Evolutionary conservation across 2,329 filamentous ascomycete species (phyloP), one percentile per base, ranked within the genome.

Genomic region (Penicillium sp.): DNA sequence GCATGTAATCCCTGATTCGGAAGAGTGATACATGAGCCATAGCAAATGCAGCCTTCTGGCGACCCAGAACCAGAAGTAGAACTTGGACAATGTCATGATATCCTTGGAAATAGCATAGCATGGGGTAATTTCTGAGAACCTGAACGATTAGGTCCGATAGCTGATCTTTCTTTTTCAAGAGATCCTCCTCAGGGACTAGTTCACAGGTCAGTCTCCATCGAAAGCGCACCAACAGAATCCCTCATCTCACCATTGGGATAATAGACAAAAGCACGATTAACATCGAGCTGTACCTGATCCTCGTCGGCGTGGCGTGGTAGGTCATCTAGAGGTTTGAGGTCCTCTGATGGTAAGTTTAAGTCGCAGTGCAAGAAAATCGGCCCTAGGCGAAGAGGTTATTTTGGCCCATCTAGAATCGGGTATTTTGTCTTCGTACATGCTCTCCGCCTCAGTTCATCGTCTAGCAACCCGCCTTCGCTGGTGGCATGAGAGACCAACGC

Each of bases 11-110:
- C 63, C 95, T 88, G 73, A 99, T 97, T 55, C 92, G 90, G 47
- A 98, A 84, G 35, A 93, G 83, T 3, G 93, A 96, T 59, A 99
- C 86, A n/a, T 90, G 89, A 37, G 90, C 84, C 35, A 96, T 86
- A 15, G 89, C 86, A 6, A 82, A 75, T 17, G 84, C 81, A 15
- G 90, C 88, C 55, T 82, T 74, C 22, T 82, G 71, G 10, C 86
- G 79, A 0, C 89, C 88, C 4, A 99, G 83, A 11, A 97, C 93
- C 14, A 99, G 84, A 42, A 98, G 85, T 60, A 99, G 84, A 25
- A 99, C 95, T 78, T 99, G 96, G 68, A 91, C 95, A 71, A 99
- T 98, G 79, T 99, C 95, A 77, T 99, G 95, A 75, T 96, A 99
- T 73, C 95, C 95, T 79, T 99, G 95, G 76, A 99, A 99, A 79